Evolutionary conservation across 2,329 filamentous ascomycete species (phyloP).

Genomic region (Aspergillus versicolor): DNA sequence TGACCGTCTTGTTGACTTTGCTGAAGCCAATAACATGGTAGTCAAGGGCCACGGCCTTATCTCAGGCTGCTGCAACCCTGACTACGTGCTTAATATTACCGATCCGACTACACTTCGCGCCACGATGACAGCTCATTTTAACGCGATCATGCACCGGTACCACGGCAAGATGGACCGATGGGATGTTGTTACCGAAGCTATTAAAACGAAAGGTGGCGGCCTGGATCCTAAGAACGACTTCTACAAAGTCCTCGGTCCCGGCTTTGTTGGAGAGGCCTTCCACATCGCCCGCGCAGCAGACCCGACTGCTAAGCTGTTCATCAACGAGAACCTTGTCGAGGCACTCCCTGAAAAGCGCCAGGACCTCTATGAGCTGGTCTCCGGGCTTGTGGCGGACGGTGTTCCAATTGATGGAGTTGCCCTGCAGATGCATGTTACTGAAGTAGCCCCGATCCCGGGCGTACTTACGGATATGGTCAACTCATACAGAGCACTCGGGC

Average conservation of each 20-base stretch:
- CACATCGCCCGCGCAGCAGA: constrained; percentile 9
- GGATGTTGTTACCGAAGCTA: constrained; percentile 14
- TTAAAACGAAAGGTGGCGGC: background rate
- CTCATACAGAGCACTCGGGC: constrained; percentile 4
- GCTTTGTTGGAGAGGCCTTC: constrained; percentile 12
- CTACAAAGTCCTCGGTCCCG: constrained; percentile 7
- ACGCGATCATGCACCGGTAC: constrained; percentile 15
- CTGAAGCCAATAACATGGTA: constrained; percentile 10
- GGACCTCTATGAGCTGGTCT: constrained; percentile 9
- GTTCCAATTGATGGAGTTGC: constrained; percentile 7
- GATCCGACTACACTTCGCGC: constrained; percentile 7
- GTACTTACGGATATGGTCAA: constrained; percentile 5
- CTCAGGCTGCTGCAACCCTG: constrained; percentile 15
- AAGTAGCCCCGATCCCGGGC: too few relatives aligned
- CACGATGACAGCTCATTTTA: constrained; percentile 8
- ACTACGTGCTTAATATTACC: constrained; percentile 14
- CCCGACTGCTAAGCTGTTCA: constrained; percentile 12
- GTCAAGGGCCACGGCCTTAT: constrained; percentile 14
- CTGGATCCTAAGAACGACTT: constrained; percentile 7
- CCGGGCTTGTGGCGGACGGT: background rate
- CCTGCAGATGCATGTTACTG: constrained; percentile 6
- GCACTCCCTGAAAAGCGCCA: constrained; percentile 1
- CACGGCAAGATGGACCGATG: constrained; percentile 11
- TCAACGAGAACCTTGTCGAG: constrained; percentile 9
- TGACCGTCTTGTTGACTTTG: constrained; percentile 13